These are phyloP conservation scores for Paraconiothyrium brasiliense DNA, from an alignment of 2,329 filamentous ascomycete species.

Conservation along the genomic window DNA sequence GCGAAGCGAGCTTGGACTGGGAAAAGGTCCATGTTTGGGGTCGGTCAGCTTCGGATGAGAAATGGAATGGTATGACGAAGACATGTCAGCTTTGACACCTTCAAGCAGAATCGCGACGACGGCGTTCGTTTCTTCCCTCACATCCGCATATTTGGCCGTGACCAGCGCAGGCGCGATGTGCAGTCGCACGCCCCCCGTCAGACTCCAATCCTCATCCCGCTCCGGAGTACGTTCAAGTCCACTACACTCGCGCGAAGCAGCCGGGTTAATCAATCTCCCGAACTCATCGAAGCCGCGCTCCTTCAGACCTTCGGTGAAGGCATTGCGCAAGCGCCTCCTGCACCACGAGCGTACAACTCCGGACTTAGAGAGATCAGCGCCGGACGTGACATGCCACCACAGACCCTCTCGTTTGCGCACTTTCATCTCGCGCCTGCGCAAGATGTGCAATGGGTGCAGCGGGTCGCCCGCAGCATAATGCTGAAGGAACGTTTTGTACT, in stretches of 20 bases:
- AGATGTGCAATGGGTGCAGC: constrained; percentile 38
- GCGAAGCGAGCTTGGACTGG: background rate
- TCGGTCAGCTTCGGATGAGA: background rate
- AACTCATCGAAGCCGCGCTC: constrained; percentile 38
- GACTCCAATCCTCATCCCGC: constrained; percentile 14
- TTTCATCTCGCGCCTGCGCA: constrained; percentile 28
- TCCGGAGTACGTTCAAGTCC: constrained; percentile 17
- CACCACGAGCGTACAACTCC: constrained; percentile 45
- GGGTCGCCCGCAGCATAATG: constrained; percentile 32
- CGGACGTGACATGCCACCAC: constrained; percentile 44
- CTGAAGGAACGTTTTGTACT: constrained; percentile 36
- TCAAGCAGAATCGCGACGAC: constrained; percentile 31
- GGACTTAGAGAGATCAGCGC: constrained; percentile 37
- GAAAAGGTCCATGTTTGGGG: background rate
- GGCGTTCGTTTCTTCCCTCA: constrained; percentile 33
- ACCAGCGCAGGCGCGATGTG: constrained; percentile 33
- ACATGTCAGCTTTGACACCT: background rate
- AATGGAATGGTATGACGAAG: background rate
- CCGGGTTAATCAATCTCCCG: constrained; percentile 30
- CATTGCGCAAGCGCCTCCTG: constrained; percentile 40
- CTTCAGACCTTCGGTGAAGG: constrained; percentile 41
- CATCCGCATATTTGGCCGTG: constrained; percentile 37
- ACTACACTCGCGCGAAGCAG: constrained; percentile 9
- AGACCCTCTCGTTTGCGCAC: constrained; percentile 37
- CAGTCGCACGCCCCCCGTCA: constrained; percentile 40